Evolutionary conservation across 2,329 filamentous ascomycete genomes (phyloP).

Genomic region (Fusarium nygamai): DNA sequence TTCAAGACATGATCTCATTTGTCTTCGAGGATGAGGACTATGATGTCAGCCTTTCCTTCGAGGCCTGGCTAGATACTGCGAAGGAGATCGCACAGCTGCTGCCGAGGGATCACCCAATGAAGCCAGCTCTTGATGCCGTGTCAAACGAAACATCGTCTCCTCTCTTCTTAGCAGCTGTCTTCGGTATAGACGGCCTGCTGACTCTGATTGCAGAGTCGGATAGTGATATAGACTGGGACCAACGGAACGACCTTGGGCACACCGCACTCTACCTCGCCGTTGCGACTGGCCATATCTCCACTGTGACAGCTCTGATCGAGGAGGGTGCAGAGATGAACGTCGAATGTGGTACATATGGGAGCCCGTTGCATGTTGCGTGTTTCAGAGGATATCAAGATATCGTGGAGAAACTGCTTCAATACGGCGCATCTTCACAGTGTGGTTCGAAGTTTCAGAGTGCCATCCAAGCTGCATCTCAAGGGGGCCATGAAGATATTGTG

Average conservation of each 20-base stretch:
- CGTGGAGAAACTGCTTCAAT: not conserved
- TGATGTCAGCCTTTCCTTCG: not conserved
- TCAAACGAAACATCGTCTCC: not conserved
- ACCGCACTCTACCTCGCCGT: slow-evolving; percentile 1
- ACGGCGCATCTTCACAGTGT: not conserved
- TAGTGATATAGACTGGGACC: not conserved
- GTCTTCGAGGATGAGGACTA: not conserved
- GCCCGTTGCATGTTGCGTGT: not conserved
- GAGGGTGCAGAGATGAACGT: not conserved
- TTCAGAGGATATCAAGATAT: not conserved
- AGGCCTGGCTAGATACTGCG: not conserved
- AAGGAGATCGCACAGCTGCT: not conserved
- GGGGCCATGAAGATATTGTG: not conserved
- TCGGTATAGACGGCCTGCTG: not conserved
- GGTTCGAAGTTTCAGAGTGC: not conserved
- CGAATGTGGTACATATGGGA: not conserved
- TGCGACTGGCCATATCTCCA: not conserved
- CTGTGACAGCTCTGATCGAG: not conserved
- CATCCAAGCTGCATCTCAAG: not conserved
- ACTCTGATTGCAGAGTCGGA: not conserved
- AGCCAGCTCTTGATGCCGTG: not conserved
- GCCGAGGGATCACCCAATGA: not conserved
- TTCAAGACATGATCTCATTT: not conserved
- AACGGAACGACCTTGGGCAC: not conserved
- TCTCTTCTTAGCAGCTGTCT: not conserved